Conservation (phyloP, 371 early-diverging fungal genomes). For the Vittaforma corneae region DNA sequence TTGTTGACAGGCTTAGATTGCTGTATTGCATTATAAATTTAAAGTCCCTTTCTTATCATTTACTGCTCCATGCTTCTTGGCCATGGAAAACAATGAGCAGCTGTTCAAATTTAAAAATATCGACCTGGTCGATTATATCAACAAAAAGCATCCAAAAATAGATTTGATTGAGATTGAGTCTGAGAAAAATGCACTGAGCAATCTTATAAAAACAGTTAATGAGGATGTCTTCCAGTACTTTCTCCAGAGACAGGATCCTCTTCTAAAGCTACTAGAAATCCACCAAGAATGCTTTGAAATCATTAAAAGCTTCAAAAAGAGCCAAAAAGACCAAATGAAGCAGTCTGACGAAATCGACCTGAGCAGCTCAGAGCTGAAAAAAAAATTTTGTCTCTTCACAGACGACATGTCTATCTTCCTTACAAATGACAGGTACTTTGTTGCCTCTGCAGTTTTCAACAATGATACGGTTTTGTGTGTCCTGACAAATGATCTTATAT, state of each 20-base stretch:
- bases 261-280: conserved; percentile 20
- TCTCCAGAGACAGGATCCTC: conserved; percentile 1
- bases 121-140: conserved; percentile 23
- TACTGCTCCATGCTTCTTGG: too few species aligned
- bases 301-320: background rate
- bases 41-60: too few species aligned
- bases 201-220: conserved; percentile 16
- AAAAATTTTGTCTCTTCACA: conserved; percentile 8
- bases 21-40: too few species aligned
- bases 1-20: too few species aligned
- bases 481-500: conserved; percentile 45
- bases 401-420: conserved; percentile 32
- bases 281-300: conserved; percentile 2
- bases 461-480: conserved; percentile 23
- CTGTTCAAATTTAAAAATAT: conserved; percentile 23
- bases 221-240: conserved; percentile 10
- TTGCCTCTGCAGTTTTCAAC: conserved; percentile 19
- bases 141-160: conserved; percentile 16
- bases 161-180: conserved; percentile 20
- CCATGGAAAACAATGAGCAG: conserved; percentile 23
- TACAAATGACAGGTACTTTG: conserved; percentile 29
- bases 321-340: background rate
- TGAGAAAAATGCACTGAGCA: conserved; percentile 18
- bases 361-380: conserved; percentile 14
- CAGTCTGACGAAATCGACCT: background rate